Percentiles rank a stretch among this genome's conserved stretches.
phyloP scores from a whole-genome alignment of 2,329 filamentous ascomycete species.

The Colletotrichum liriopes region DNA sequence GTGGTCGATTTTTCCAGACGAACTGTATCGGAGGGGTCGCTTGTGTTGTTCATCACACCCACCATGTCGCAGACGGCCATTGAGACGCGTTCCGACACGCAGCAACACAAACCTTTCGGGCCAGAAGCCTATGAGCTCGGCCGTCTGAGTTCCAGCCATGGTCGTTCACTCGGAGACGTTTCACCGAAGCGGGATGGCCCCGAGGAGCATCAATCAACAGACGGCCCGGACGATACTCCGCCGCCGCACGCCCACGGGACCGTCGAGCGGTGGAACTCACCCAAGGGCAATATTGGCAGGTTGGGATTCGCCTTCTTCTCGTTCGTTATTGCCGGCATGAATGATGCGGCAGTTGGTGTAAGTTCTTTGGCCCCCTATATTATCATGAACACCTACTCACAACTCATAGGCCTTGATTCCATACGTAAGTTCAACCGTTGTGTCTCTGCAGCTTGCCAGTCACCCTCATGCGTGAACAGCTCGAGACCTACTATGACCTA shows the following conservation, averaged over 20 bases:
- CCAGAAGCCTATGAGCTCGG: constrained; percentile 36
- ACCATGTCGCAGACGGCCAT: constrained; percentile 42
- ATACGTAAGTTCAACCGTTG: constrained; percentile 49
- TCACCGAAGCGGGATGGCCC: constrained; percentile 18
- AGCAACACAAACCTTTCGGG: constrained; percentile 12
- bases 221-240: constrained; percentile 4
- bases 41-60: background rate
- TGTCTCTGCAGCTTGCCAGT: no score
- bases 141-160: constrained; percentile 13
- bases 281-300: constrained; percentile 51
- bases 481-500: constrained; percentile 74
- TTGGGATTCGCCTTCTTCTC: constrained; percentile 67
- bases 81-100: constrained; percentile 28
- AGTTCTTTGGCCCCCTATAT: constrained; percentile 38
- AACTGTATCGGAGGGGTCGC: background rate
- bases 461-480: constrained; percentile 52
- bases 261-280: constrained; percentile 55
- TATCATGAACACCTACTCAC: background rate
- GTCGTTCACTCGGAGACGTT: background rate
- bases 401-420: constrained; percentile 55
- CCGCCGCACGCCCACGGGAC: constrained; percentile 32
- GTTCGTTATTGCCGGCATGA: constrained; percentile 74
- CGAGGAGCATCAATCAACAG: constrained; percentile 22
- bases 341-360: constrained; percentile 74
- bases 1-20: background rate